phyloP scores from a whole-genome alignment of 352 stramenopile genomes.

The Phytophthora idaei region DNA sequence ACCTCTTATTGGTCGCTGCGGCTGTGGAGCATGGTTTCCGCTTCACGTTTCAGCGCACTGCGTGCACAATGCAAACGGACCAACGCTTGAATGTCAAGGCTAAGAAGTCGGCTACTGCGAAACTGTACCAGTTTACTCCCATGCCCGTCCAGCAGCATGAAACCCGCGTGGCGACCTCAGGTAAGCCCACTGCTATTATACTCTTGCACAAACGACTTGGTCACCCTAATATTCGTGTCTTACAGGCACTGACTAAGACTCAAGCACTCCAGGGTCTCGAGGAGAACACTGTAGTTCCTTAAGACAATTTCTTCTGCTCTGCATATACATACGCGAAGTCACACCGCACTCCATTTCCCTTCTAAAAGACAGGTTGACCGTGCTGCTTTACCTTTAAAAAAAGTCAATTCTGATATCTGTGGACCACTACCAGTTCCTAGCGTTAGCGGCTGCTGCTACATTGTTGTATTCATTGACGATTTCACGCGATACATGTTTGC shows the following conservation, averaged over 20 bases:
- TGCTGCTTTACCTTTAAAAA: neutral
- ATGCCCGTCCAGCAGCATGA: neutral
- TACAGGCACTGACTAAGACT: neutral
- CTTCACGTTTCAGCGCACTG: neutral
- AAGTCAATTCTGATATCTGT: constrained; percentile 20
- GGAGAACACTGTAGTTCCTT: neutral
- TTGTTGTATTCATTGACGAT: constrained; percentile 4
- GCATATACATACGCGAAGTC: constrained; percentile 3
- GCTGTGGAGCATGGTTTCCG: neutral
- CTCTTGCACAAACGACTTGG: constrained; percentile 11
- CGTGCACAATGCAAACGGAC: neutral
- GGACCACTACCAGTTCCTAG: constrained; percentile 10
- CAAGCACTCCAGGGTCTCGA: neutral
- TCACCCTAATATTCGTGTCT: constrained; percentile 12
- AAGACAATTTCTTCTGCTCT: neutral
- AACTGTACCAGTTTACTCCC: neutral
- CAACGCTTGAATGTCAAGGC: neutral
- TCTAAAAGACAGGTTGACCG: constrained; percentile 3
- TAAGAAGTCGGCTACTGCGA: neutral
- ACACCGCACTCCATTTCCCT: constrained; percentile 1
- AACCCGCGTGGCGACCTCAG: neutral
- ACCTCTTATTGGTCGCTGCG: neutral
- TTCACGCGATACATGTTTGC: constrained; percentile 6
- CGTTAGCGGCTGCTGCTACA: constrained; percentile 6
- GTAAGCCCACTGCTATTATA: neutral